These are phyloP conservation scores for Pleoardoris graminearum DNA, from an alignment of 2,329 filamentous ascomycete species.

Conservation along the genomic window DNA sequence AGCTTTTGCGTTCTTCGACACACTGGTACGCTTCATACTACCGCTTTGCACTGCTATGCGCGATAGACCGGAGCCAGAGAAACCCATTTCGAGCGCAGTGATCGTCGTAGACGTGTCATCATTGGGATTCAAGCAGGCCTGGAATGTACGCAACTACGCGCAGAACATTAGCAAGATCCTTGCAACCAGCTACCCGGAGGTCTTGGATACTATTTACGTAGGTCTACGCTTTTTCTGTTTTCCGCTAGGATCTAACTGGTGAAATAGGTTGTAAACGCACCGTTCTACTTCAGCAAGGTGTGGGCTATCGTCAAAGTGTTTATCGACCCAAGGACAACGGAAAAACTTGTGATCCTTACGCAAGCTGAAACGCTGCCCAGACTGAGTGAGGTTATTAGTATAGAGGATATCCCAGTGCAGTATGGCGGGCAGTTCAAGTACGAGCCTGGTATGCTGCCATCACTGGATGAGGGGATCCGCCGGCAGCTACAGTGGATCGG, in stretches of 20 bases:
- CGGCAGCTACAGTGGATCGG: background rate
- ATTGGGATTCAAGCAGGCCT: slow-evolving; percentile 90
- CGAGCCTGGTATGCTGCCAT: background rate
- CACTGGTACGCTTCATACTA: slow-evolving; percentile 83
- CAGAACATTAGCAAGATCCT: slow-evolving; percentile 86
- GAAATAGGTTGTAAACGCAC: background rate
- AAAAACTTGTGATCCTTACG: background rate
- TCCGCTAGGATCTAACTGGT: background rate
- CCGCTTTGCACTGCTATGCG: slow-evolving; percentile 81
- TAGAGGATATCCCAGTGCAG: background rate
- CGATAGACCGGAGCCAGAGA: slow-evolving; percentile 67
- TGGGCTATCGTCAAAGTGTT: background rate
- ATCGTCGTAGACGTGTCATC: slow-evolving; percentile 93
- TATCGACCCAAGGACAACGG: background rate
- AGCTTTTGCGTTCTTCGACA: slow-evolving; percentile 91
- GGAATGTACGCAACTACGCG: slow-evolving; percentile 93
- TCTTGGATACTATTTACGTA: slow-evolving; percentile 81
- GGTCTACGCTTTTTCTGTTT: background rate
- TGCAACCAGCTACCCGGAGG: slow-evolving; percentile 93
- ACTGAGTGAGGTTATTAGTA: background rate
- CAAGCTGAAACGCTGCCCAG: background rate
- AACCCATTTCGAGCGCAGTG: slow-evolving; percentile 86
- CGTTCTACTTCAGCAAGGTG: background rate
- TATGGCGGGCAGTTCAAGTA: background rate
- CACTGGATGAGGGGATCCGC: background rate